Conservation (phyloP, 108 stramenopile species). For the Skeletonema menzelii region DNA sequence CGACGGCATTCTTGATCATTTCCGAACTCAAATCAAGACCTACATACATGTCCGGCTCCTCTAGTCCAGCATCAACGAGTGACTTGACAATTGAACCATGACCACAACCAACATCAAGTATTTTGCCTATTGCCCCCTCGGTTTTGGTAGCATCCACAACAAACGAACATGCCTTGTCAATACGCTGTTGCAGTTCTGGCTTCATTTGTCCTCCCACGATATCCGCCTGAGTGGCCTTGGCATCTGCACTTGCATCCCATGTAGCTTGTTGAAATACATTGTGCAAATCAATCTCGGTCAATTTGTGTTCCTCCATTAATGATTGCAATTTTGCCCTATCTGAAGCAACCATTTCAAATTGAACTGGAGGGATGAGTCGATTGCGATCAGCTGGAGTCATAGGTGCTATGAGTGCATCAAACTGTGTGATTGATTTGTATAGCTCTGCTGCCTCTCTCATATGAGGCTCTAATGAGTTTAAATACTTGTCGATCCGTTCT, state of each 20-base stretch:
- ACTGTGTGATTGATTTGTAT: slow-evolving; percentile 52
- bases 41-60: slow-evolving; percentile 46
- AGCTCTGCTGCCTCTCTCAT: slow-evolving; percentile 51
- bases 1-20: slow-evolving; percentile 70
- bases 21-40: slow-evolving; percentile 73
- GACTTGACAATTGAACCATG: slow-evolving; percentile 64
- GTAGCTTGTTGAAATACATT: slow-evolving; percentile 65
- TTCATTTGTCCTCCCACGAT: slow-evolving; percentile 62
- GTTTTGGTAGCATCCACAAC: slow-evolving; percentile 47
- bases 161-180: slow-evolving; percentile 51
- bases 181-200: slow-evolving; percentile 42
- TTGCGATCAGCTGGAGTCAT: slow-evolving; percentile 44
- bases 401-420: slow-evolving; percentile 47
- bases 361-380: slow-evolving; percentile 40
- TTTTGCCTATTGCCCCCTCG: slow-evolving; percentile 19
- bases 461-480: slow-evolving; percentile 50
- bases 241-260: slow-evolving; percentile 84
- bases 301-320: slow-evolving; percentile 38
- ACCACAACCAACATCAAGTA: slow-evolving; percentile 77
- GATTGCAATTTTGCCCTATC: slow-evolving; percentile 47
- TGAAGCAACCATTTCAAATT: slow-evolving; percentile 44
- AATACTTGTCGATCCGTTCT: slow-evolving; percentile 44
- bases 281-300: slow-evolving; percentile 56
- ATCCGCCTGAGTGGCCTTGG: slow-evolving; percentile 61
- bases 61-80: slow-evolving; percentile 52